These are phyloP conservation scores for Graphilbum fragrans DNA, from an alignment of 2,329 filamentous ascomycete genomes.

Conservation along the genomic window DNA sequence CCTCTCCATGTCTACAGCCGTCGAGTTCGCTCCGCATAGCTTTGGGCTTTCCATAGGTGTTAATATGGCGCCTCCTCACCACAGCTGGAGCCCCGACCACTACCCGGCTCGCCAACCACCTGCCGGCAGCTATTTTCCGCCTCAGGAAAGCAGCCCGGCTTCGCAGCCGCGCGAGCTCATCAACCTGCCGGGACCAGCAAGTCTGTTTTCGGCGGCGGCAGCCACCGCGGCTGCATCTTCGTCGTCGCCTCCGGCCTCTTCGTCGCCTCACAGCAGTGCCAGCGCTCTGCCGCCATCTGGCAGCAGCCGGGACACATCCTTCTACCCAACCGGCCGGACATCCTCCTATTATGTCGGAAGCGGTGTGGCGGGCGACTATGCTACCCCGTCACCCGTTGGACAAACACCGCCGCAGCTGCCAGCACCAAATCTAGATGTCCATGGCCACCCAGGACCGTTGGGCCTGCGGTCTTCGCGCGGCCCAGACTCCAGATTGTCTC, in stretches of 20 bases:
- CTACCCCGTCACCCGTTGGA: constrained; percentile 18
- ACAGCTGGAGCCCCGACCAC: constrained; percentile 18
- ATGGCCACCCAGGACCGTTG: too few species aligned
- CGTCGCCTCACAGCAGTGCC: not conserved
- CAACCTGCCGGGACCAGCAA: constrained; percentile 15
- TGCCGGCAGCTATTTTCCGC: constrained; percentile 12
- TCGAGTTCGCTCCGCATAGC: constrained; percentile 16
- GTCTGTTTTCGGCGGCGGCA: constrained; percentile 13
- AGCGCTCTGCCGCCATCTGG: not conserved
- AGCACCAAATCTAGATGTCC: too few species aligned
- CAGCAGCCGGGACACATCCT: not conserved
- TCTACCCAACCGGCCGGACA: constrained; percentile 3
- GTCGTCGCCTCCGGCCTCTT: not conserved
- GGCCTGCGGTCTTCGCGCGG: too few species aligned
- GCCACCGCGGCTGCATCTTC: constrained; percentile 1
- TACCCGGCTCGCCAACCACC: constrained; percentile 15
- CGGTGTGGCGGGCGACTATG: constrained; percentile 13
- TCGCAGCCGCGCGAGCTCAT: constrained; percentile 3
- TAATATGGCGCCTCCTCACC: constrained; percentile 22
- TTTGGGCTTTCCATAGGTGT: constrained; percentile 20
- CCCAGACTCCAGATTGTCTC: too few species aligned
- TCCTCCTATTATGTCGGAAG: constrained; percentile 12
- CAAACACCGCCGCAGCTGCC: constrained; percentile 18
- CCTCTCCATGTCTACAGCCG: constrained; percentile 21
- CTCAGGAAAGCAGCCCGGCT: constrained; percentile 8